A percentile compares a stretch with the other conserved stretches of the same genome.
phyloP scores from a whole-genome alignment of 495 filamentous ascomycete species.

The Aspergillus diversus region DNA sequence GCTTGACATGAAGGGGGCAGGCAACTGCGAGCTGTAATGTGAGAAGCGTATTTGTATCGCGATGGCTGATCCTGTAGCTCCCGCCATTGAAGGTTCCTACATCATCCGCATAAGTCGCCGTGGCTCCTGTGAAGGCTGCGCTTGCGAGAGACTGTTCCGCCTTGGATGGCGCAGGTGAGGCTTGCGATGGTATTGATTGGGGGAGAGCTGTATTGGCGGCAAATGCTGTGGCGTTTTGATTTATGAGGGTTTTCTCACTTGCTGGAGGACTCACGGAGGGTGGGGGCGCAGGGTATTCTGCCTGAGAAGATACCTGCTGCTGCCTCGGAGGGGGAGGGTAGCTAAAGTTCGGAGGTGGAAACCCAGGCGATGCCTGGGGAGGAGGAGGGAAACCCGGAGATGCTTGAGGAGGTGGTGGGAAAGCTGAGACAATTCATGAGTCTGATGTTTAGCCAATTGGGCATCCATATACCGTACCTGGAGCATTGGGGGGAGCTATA shows the following conservation, averaged over 20 bases:
- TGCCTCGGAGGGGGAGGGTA: constrained; percentile 46
- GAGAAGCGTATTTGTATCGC: constrained; percentile 86
- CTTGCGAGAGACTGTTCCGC: constrained; percentile 28
- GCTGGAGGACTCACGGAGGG: constrained; percentile 26
- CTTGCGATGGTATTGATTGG: constrained; percentile 1
- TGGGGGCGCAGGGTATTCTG: constrained; percentile 16
- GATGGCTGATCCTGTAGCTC: constrained; percentile 88
- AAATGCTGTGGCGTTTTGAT: constrained; percentile 14
- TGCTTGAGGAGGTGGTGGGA: constrained; percentile 13
- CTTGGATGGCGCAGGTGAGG: constrained; percentile 3
- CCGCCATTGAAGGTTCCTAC: constrained; percentile 96
- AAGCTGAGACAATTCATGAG: constrained; percentile 13
- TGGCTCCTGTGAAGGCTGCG: constrained; percentile 24
- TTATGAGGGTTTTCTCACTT: constrained; percentile 29
- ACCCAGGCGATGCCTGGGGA: constrained; percentile 20
- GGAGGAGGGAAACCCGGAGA: constrained; percentile 21
- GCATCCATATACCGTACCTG: not conserved
- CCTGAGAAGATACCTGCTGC: constrained; percentile 6
- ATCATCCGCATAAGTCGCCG: constrained; percentile 60
- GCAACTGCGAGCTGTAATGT: constrained; percentile 90
- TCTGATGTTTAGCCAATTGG: not conserved
- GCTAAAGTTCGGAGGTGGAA: constrained; percentile 38
- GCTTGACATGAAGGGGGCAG: constrained; percentile 79
- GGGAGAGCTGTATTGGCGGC: constrained; percentile 9
- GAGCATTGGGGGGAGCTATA: constrained; percentile 13